Conservation (phyloP, 306 rosid species). For the Cicer arietinum region DNA sequence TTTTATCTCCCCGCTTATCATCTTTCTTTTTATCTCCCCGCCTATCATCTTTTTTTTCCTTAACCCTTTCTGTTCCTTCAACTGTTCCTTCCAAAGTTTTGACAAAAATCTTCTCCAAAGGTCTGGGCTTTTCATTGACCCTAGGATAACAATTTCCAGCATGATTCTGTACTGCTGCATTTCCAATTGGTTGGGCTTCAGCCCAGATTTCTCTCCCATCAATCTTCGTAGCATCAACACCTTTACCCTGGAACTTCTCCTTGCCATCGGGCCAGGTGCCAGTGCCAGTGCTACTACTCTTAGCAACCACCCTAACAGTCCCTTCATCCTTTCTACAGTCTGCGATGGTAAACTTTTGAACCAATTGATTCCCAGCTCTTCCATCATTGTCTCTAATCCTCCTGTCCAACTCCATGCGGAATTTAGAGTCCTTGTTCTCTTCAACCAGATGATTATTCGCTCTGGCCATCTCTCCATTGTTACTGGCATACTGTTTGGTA, state of each 20-base stretch:
- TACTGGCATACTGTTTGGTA: constrained; percentile 55
- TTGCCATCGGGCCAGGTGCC: constrained; percentile 52
- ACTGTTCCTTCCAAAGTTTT: constrained; percentile 51
- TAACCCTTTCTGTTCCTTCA: constrained; percentile 44
- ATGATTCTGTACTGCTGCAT: constrained; percentile 53
- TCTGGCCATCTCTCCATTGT: constrained; percentile 63
- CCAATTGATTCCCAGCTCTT: constrained; percentile 56
- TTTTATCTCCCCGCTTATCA: constrained; percentile 55
- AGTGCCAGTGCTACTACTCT: constrained; percentile 49
- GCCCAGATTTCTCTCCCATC: constrained; percentile 53
- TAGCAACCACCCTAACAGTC: constrained; percentile 60
- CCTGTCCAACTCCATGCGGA: constrained; percentile 65
- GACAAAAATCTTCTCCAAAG: constrained; percentile 52
- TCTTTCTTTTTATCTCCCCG: constrained; percentile 60
- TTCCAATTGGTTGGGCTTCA: constrained; percentile 52
- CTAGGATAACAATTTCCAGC: constrained; percentile 55
- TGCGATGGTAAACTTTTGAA: constrained; percentile 52
- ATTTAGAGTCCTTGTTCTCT: constrained; percentile 62
- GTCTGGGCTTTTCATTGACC: constrained; percentile 57
- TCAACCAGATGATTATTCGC: constrained; percentile 57
- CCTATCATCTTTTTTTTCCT: constrained; percentile 63
- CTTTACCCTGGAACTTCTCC: constrained; percentile 59
- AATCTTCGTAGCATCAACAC: constrained; percentile 46
- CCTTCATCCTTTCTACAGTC: constrained; percentile 67
- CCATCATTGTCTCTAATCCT: constrained; percentile 61